Percentiles rank a stretch among this genome's conserved stretches.
These are phyloP conservation scores for Amborella trichopoda DNA, from an alignment of 164 flowering plant species.

Conservation along the genomic window DNA sequence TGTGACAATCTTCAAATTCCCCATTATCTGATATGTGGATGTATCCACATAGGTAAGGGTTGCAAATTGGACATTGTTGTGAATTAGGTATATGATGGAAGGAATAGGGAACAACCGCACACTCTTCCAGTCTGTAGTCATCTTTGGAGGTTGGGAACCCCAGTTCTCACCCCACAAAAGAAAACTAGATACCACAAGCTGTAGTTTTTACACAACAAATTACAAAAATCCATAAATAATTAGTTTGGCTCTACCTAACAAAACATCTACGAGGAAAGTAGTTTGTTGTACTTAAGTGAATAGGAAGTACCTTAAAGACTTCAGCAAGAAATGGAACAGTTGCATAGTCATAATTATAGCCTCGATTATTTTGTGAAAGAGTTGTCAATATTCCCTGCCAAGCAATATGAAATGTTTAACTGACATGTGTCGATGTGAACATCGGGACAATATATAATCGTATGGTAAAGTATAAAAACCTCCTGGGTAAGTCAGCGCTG, in stretches of 20 bases:
- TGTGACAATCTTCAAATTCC: slow-evolving; percentile 88
- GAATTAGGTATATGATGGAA: slow-evolving; percentile 78
- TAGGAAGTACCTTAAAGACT: slow-evolving; percentile 92
- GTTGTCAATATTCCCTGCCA: slow-evolving; percentile 86
- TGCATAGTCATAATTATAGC: slow-evolving; percentile 78
- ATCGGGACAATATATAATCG: not conserved
- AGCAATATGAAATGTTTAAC: not conserved
- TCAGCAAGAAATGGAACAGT: slow-evolving; percentile 97
- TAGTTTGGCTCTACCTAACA: too few relatives aligned
- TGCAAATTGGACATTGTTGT: slow-evolving; percentile 95
- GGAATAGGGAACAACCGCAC: slow-evolving; percentile 79
- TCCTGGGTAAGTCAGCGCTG: not conserved
- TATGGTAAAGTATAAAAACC: not conserved
- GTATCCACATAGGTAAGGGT: slow-evolving; percentile 90
- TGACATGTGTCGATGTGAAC: not conserved
- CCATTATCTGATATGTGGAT: slow-evolving; percentile 97
- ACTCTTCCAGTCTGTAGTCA: slow-evolving; percentile 88
- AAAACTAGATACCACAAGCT: slow-evolving; percentile 76
- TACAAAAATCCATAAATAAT: not conserved
- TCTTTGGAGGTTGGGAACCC: slow-evolving; percentile 45
- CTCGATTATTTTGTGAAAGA: slow-evolving; percentile 75
- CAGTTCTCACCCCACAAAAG: slow-evolving; percentile 70
- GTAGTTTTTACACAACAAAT: slow-evolving; percentile 10
- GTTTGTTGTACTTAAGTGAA: too few relatives aligned
- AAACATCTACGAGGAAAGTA: too few relatives aligned